These are phyloP conservation scores for Cyberlindnera galapagoensis DNA, from an alignment of 805 yeast species.

Conservation along the genomic window DNA sequence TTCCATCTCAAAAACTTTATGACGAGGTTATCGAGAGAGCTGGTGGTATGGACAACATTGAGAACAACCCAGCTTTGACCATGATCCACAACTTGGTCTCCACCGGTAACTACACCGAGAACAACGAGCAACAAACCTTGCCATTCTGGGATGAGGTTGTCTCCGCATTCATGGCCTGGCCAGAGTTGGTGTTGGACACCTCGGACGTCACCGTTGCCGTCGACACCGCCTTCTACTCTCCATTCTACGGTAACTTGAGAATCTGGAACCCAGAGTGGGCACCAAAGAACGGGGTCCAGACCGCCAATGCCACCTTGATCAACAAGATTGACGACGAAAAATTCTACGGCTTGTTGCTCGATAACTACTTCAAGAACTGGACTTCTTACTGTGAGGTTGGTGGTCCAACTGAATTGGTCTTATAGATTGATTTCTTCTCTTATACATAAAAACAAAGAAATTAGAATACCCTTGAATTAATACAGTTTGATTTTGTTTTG, in stretches of 20 bases:
- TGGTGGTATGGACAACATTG: slow-evolving; percentile 26
- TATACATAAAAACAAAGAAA: background rate
- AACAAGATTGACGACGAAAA: slow-evolving; percentile 26
- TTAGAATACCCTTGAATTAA: background rate
- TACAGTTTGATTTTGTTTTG: too few relatives aligned
- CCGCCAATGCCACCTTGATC: slow-evolving; percentile 32
- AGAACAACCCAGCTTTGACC: slow-evolving; percentile 25
- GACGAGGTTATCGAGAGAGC: slow-evolving; percentile 31
- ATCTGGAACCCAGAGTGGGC: slow-evolving; percentile 32
- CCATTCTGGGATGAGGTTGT: slow-evolving; percentile 41
- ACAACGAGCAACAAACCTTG: slow-evolving; percentile 29
- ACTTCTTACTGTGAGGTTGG: slow-evolving; percentile 29
- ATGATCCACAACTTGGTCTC: slow-evolving; percentile 27
- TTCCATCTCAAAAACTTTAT: slow-evolving; percentile 33
- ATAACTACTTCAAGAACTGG: slow-evolving; percentile 31
- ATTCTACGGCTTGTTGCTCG: slow-evolving; percentile 28
- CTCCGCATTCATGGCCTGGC: slow-evolving; percentile 30
- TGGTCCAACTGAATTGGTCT: slow-evolving; percentile 9
- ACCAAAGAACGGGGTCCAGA: slow-evolving; percentile 27
- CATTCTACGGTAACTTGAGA: slow-evolving; percentile 36
- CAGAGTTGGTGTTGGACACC: slow-evolving; percentile 28
- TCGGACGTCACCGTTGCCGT: slow-evolving; percentile 29
- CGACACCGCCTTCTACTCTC: slow-evolving; percentile 35
- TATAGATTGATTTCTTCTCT: slow-evolving; percentile 1
- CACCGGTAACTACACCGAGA: slow-evolving; percentile 30